phyloP scores from a whole-genome alignment of 768 basidiomycete species.

The Mycena kentingensis region DNA sequence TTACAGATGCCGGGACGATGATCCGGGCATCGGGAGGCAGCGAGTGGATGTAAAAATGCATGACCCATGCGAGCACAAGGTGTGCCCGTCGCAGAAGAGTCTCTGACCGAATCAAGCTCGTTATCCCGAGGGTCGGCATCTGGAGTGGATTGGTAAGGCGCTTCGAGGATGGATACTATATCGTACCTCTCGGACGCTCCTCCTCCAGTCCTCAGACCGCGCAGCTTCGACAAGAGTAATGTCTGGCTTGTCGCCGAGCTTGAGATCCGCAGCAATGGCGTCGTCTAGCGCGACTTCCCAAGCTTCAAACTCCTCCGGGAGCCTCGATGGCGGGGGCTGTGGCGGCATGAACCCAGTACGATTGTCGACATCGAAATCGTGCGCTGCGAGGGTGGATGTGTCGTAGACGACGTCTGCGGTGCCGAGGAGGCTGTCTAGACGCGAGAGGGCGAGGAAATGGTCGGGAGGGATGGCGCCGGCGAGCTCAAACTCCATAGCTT shows the following conservation, averaged over 20 bases:
- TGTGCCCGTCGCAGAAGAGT: conserved; percentile 69
- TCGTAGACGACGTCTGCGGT: conserved; percentile 36
- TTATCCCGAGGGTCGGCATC: conserved; percentile 57
- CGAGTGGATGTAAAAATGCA: conserved; percentile 80
- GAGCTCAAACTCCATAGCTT: neutral
- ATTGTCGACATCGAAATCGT: conserved; percentile 92
- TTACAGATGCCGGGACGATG: conserved; percentile 67
- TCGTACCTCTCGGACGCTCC: conserved; percentile 50
- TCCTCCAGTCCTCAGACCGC: conserved; percentile 56
- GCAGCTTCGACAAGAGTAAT: conserved; percentile 38
- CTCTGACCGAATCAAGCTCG: conserved; percentile 50
- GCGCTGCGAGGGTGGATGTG: conserved; percentile 70
- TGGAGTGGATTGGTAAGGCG: conserved; percentile 26
- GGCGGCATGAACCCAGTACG: conserved; percentile 92
- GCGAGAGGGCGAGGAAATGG: conserved; percentile 39
- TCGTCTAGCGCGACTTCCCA: conserved; percentile 71
- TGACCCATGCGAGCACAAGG: conserved; percentile 68
- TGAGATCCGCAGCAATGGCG: conserved; percentile 51
- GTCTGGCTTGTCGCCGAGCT: conserved; percentile 57
- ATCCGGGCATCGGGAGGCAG: conserved; percentile 52
- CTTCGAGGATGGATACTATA: conserved; percentile 4
- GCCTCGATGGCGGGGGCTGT: conserved; percentile 61
- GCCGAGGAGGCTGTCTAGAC: conserved; percentile 33
- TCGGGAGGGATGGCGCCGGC: conserved; percentile 21
- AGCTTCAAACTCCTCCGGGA: conserved; percentile 61